Evolutionary conservation across 805 yeast species (phyloP), one percentile per base, ranked within the genome.

Genomic region (Clavispora vitiphila): DNA sequence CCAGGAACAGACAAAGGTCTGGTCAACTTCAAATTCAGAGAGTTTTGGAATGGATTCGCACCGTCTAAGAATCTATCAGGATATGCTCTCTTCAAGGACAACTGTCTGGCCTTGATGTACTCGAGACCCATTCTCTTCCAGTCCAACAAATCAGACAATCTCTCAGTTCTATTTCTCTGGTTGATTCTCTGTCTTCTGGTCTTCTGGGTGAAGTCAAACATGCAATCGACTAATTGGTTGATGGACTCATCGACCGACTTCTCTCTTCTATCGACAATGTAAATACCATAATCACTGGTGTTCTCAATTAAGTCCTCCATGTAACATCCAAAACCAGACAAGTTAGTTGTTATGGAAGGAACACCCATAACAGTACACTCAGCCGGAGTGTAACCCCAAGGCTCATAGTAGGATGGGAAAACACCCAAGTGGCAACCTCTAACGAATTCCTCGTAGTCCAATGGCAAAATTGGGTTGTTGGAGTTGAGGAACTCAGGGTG

Each of bases 301-400:
- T 87, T 86, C 61, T 91, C 97, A 61, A 91, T 91, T 49, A 91
- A 74, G 62, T 91, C 97, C 67, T 91, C 99, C 98, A 91, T 91
- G 69, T 91, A 91, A 51, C 98, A 95, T 38, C 99, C 99, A 60
- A 91, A 91, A 1, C 99, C 99, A 2, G 96, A 87, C 46, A 91
- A 69, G 62, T 91, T 91, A 32, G 99, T 91, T 9, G 99, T 91
- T 57, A 91, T 86, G 6, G 96, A 87, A 14, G 99, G 99, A 45
- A 93, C 95, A 42, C 99, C 99, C 99, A 91, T 91, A 19, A 93
- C 99, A 0, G 99, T 91, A 71, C 99, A 93, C 64, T 91, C 99
- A 8, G 98, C 98, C 3, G 99, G 99, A 2, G 99, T 91, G 65
- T 91, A 91, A 30, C 99, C 99, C 99, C 99, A 91, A 4, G 99